Base-by-base conservation (phyloP, 768 basidiomycete species). In the Gymnopilus dilepis region DNA sequence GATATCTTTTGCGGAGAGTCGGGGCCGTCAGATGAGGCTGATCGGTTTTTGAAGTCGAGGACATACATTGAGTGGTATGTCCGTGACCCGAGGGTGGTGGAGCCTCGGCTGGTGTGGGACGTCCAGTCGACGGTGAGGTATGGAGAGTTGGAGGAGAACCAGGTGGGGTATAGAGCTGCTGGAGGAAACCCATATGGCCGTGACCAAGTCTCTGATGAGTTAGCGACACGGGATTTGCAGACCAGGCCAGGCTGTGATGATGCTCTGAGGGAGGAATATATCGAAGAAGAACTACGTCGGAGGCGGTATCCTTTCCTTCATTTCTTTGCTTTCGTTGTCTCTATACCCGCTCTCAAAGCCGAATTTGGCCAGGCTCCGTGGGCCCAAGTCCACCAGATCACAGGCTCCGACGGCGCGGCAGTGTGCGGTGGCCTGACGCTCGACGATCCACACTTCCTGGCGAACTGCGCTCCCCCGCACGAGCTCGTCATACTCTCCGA, bases 51-150 rank as follows among this genome's bases (percentile, higher is more conserved):
- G 21, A 34, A 37, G 17, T 37, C 22, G 5, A 50, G 15, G 34
- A 59, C 58, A 8, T 50, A 59, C 9, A 38, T 59, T n/a, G 37
- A 28, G 3, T 59, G 58, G 58, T 59, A 59, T 28, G 38, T 0
- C 15, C 58, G 33, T 11, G 50, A 33, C 33, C 58, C 58, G 37
- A 47, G 31, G 17, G 50, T 12, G 19, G 17, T 33, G 19, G 17
- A 50, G 19, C 56, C 19, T 9, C n/a, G 31, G 41, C 31, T 56
- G 26, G 56, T 56, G 12, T 56, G 56, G 56, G 56, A 26, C 26
- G 9, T 41, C 4, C 15, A 45, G 9, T 59, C 48, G 34, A n/a
- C 45, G 21, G 28, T 22, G 28, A n/a, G 38, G 17, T 24, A 38
- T 28, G 58, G 58, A 7, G 30, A 38, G 7, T 34, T 24, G 7